Conservation (phyloP, 129 eudicot species). For the Flaveria ramosissima region DNA sequence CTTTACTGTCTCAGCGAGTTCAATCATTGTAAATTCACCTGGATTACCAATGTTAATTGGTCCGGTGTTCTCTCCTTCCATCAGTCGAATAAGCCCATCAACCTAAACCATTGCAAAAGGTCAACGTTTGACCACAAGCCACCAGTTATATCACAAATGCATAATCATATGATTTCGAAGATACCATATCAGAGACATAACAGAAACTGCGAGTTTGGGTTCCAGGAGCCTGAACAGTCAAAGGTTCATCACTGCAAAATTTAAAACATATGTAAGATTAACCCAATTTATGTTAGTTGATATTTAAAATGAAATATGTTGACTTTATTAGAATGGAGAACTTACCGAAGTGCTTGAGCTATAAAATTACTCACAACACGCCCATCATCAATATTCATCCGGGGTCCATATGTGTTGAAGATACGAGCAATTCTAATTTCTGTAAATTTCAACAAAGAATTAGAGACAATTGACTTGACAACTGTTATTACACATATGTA, state of each 20-base stretch:
- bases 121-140: conserved; percentile 13
- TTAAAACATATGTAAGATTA: neutral
- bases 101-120: conserved; percentile 43
- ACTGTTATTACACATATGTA: conserved; percentile 1
- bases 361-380: conserved; percentile 90
- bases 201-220: conserved; percentile 86
- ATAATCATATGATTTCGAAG: neutral
- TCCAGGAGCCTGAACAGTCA: conserved; percentile 81
- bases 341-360: conserved; percentile 81
- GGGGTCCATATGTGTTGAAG: conserved; percentile 86
- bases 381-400: conserved; percentile 88
- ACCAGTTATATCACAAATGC: neutral
- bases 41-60: conserved; percentile 90
- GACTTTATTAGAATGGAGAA: neutral
- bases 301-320: neutral
- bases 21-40: conserved; percentile 89
- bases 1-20: conserved; percentile 78
- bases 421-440: conserved; percentile 79
- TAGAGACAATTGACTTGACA: conserved; percentile 10
- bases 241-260: conserved; percentile 65
- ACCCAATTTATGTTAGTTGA: neutral
- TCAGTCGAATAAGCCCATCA: conserved; percentile 76
- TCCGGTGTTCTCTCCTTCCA: conserved; percentile 85
- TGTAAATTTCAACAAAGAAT: conserved; percentile 16
- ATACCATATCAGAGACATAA: conserved; percentile 75